These are phyloP conservation scores for Bremia lactucae DNA, from an alignment of 352 stramenopile genomes.

Conservation along the genomic window DNA sequence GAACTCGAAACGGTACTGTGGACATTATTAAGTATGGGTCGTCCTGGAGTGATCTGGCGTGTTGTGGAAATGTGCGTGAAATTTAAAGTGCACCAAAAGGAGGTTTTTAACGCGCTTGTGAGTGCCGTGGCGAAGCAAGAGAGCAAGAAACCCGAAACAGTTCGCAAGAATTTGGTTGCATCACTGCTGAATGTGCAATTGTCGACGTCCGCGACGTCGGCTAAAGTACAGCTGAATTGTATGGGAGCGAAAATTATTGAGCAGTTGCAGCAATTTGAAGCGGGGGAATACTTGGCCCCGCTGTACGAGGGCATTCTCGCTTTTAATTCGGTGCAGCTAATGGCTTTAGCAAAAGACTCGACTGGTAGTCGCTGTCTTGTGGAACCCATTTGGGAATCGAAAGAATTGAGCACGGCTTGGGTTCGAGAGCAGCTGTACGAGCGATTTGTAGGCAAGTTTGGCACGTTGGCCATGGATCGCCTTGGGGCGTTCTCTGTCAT, in stretches of 20 bases:
- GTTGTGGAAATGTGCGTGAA: constrained; percentile 65
- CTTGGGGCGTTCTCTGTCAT: constrained; percentile 74
- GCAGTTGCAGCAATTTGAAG: constrained; percentile 56
- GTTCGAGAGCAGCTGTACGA: constrained; percentile 53
- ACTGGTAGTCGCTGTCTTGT: constrained; percentile 68
- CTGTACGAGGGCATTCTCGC: constrained; percentile 54
- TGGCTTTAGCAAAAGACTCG: constrained; percentile 67
- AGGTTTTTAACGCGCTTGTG: constrained; percentile 42
- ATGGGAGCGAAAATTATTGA: constrained; percentile 68
- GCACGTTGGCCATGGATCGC: constrained; percentile 55
- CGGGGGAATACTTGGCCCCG: constrained; percentile 31
- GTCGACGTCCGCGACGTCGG: constrained; percentile 32
- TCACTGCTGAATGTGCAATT: constrained; percentile 59
- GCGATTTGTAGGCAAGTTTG: constrained; percentile 62
- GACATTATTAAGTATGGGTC: constrained; percentile 62
- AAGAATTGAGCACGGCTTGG: constrained; percentile 42
- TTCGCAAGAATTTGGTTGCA: constrained; percentile 49
- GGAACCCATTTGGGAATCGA: constrained; percentile 70
- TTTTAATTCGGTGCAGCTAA: constrained; percentile 55
- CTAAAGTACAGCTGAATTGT: constrained; percentile 66
- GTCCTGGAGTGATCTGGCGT: constrained; percentile 66
- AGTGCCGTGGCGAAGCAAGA: constrained; percentile 65
- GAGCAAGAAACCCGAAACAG: constrained; percentile 66
- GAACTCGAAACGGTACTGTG: constrained; percentile 53
- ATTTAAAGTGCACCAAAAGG: constrained; percentile 37